Conservation (phyloP, 2,329 filamentous ascomycete species). For the Aspergillus latus region DNA sequence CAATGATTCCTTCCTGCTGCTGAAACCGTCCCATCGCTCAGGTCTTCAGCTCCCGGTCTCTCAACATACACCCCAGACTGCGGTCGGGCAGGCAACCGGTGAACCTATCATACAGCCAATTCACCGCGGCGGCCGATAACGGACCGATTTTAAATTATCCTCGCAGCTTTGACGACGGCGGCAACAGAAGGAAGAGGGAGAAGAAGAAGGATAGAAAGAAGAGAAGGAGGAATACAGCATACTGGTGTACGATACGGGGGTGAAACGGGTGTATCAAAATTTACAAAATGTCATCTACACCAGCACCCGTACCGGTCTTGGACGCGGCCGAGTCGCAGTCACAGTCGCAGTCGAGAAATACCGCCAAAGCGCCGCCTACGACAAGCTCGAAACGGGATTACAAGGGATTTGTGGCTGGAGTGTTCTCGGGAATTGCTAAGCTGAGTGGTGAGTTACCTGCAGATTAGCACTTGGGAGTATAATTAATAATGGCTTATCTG, state of each 20-base stretch:
- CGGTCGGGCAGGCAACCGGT: not conserved
- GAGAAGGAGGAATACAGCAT: not conserved
- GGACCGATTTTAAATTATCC: conserved; percentile 6
- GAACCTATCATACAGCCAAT: not conserved
- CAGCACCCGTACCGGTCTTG: conserved; percentile 11
- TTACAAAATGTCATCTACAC: conserved; percentile 26
- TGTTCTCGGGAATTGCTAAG: conserved; percentile 92
- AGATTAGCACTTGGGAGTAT: not conserved
- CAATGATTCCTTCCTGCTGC: not conserved
- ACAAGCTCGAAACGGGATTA: conserved; percentile 59
- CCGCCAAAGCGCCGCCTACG: conserved; percentile 11
- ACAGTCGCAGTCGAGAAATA: conserved; percentile 6
- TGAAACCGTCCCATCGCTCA: not conserved
- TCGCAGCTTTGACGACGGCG: not conserved
- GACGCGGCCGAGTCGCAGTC: not conserved
- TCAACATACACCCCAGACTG: not conserved
- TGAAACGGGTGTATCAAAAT: too few species aligned
- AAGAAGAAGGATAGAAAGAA: not conserved
- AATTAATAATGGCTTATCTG: not conserved
- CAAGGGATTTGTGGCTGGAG: conserved; percentile 95
- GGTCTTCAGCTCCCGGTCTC: not conserved
- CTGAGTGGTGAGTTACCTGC: conserved; percentile 63
- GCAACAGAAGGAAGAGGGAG: not conserved
- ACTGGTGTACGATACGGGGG: not conserved
- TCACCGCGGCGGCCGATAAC: conserved; percentile 15